Evolutionary conservation across 495 filamentous ascomycete genomes (phyloP), one percentile per base, ranked within the genome.

Genomic region (Pyrenopolyporus hunteri): DNA sequence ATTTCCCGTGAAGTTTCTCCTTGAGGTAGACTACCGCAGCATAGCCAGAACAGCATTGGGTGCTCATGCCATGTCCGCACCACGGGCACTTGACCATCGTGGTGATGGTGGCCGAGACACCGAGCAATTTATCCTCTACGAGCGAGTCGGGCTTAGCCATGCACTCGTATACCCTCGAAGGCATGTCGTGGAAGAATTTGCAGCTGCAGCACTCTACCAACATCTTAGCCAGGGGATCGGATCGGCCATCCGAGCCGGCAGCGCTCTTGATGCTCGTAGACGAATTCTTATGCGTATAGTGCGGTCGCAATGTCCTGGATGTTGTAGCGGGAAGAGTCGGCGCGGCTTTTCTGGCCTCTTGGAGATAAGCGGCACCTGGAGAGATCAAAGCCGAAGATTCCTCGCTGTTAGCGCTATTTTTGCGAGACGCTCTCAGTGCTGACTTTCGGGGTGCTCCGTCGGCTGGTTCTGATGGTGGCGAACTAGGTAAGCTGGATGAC

Each of bases 151-250:
- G 83, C 61, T 82, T 84, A 14, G 86, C 84, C 80, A 90, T 88
- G 65, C 82, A 87, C 50, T 89, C 85, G 65, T 92, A 92, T 45
- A 90, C 77, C 36, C 86, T 84, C 7, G 85, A 87, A 7, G 90
- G 90, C 71, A 91, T 83, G 63, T 92, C 89, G 72, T 92, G 88
- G 81, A 87, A 92, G 71, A 87, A 90, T 49, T 86, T 86, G 79
- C 90, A 93, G 49, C 79, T 82, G 70, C 90, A 93, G 70, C 90
- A 93, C 52, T 92, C 86, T 4, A 92, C 88, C 56, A 93, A 85
- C 55, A 91, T 77, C 72, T 92, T 93, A 28, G 84, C 86, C 36
- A 92, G 71, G 0, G 85, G 80, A 36, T 82, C 81, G 22, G 74
- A 75, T 33, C 66, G 63, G n/a, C 40, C 50, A 1, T 67, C 66